phyloP scores from a whole-genome alignment of 2,329 filamentous ascomycete genomes.

The Biscogniauxia marginata region DNA sequence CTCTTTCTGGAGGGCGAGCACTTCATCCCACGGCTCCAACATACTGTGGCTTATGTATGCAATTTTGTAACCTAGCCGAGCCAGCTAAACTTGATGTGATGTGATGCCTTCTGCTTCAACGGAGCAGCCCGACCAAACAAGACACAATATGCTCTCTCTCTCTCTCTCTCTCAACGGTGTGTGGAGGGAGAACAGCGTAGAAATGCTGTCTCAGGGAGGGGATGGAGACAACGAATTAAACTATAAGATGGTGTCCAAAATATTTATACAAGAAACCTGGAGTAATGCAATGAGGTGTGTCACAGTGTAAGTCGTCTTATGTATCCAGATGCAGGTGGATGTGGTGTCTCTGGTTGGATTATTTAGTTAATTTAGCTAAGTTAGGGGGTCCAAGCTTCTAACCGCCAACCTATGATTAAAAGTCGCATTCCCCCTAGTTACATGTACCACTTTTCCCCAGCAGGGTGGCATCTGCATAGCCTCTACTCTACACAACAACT shows the following conservation, averaged over 20 bases:
- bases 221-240: neutral
- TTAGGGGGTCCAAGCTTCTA: neutral
- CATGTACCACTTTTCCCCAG: too few species aligned
- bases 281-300: too few species aligned
- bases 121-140: too few species aligned
- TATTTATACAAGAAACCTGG: too few species aligned
- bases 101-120: too few species aligned
- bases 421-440: too few species aligned
- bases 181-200: neutral
- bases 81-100: too few species aligned
- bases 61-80: neutral
- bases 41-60: constrained; percentile 15
- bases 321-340: too few species aligned
- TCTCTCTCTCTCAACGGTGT: neutral
- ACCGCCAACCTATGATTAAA: too few species aligned
- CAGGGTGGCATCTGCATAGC: neutral
- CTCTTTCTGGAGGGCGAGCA: constrained; percentile 30
- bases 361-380: too few species aligned
- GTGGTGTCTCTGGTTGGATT: too few species aligned
- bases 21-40: constrained; percentile 35
- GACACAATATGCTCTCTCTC: neutral
- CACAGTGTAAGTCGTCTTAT: neutral
- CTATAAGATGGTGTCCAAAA: neutral
- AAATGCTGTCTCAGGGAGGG: neutral
- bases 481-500: neutral